phyloP scores from a whole-genome alignment of 2,329 filamentous ascomycete species.

The Fusarium agapanthi region DNA sequence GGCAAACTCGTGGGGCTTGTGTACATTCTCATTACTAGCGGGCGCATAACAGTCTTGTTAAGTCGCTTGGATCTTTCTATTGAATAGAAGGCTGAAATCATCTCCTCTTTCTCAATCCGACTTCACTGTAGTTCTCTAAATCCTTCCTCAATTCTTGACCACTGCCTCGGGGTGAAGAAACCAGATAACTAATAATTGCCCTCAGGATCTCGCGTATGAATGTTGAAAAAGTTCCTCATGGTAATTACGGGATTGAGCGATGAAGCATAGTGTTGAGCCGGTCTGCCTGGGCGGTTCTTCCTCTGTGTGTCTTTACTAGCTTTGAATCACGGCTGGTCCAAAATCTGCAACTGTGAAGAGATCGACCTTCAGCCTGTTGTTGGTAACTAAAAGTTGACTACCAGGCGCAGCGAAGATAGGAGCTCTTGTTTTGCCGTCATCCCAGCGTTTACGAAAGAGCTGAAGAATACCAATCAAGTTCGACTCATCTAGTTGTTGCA shows the following conservation, averaged over 20 bases:
- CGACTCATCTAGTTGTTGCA: neutral
- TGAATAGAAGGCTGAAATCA: too few species aligned
- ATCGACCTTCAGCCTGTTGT: neutral
- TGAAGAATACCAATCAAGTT: neutral
- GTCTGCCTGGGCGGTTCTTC: neutral
- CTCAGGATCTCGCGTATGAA: neutral
- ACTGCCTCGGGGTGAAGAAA: neutral
- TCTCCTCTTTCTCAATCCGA: accelerated
- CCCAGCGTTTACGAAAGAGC: neutral
- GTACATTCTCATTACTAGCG: neutral
- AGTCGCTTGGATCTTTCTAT: accelerated
- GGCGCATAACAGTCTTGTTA: too few species aligned
- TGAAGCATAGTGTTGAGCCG: neutral
- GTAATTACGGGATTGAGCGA: accelerated
- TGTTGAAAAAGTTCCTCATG: neutral
- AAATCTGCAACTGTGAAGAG: neutral
- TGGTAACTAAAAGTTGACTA: neutral
- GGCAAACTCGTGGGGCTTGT: neutral
- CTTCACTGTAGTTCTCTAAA: neutral
- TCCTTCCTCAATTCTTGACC: neutral
- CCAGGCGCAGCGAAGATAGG: neutral
- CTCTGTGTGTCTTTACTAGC: too few species aligned
- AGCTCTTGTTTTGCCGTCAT: neutral
- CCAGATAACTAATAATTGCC: neutral
- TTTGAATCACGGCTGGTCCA: neutral